phyloP scores from a whole-genome alignment of 805 yeast genomes.

The Ogataea pignaliae region DNA sequence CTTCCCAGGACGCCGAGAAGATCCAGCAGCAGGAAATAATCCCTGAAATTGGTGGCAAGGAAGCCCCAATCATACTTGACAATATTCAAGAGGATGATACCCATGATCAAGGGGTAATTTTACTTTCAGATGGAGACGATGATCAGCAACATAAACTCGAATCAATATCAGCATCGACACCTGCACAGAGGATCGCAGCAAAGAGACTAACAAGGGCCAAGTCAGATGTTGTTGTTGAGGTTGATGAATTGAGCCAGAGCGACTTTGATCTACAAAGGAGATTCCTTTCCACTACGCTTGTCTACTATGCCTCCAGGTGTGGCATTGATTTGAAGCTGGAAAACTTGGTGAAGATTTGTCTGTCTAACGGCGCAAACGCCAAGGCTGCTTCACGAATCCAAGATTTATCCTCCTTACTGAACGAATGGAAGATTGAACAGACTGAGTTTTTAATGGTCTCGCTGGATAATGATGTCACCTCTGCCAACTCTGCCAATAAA shows the following conservation, averaged over 20 bases:
- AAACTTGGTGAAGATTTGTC: conserved; percentile 36
- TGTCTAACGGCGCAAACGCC: conserved; percentile 27
- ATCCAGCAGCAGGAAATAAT: conserved; percentile 2
- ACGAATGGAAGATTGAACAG: conserved; percentile 18
- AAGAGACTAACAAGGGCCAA: conserved; percentile 18
- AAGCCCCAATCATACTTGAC: background rate
- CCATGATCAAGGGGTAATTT: background rate
- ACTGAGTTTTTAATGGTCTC: conserved; percentile 22
- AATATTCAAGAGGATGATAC: background rate
- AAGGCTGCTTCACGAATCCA: background rate
- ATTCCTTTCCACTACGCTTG: conserved; percentile 16
- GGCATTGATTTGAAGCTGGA: conserved; percentile 39
- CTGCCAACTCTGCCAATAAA: conserved; percentile 2
- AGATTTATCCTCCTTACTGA: conserved; percentile 9
- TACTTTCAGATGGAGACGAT: background rate
- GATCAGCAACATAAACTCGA: background rate
- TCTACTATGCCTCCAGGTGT: conserved; percentile 14
- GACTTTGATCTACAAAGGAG: conserved; percentile 14
- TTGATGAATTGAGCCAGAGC: conserved; percentile 9
- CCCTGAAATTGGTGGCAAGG: too few relatives aligned
- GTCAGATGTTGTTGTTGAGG: conserved; percentile 5
- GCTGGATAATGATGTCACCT: conserved; percentile 10
- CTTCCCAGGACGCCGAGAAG: too few relatives aligned
- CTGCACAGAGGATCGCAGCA: conserved; percentile 16
- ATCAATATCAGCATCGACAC: background rate